Evolutionary conservation across 148 eudicot species (phyloP).

Genomic region (Suaeda aralocaspica): DNA sequence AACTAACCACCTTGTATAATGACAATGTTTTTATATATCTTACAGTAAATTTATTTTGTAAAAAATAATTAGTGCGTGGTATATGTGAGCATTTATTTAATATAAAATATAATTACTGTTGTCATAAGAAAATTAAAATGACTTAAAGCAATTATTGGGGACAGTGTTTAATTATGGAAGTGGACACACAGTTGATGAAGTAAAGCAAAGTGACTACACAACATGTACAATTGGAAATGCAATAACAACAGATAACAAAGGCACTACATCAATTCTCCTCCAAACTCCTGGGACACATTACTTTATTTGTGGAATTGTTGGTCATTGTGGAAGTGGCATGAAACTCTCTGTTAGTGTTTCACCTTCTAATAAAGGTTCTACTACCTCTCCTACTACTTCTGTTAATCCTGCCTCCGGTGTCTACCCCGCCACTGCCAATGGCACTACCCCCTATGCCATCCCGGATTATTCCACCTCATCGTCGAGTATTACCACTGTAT

Average conservation of each 20-base stretch:
- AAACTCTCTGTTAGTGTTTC: constrained; percentile 61
- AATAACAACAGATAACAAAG: constrained; percentile 55
- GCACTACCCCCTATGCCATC: constrained; percentile 20
- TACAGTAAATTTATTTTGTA: too few relatives aligned
- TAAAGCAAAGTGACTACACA: constrained; percentile 54
- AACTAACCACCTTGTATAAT: too few relatives aligned
- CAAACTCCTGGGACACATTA: constrained; percentile 63
- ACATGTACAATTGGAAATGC: constrained; percentile 59
- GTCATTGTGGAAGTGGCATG: constrained; percentile 82
- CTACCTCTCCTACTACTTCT: constrained; percentile 15
- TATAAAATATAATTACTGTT: too few relatives aligned
- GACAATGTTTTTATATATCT: too few relatives aligned
- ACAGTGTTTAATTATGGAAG: constrained; percentile 66
- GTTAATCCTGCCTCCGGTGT: constrained; percentile 9
- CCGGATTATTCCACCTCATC: constrained; percentile 33
- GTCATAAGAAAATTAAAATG: too few relatives aligned
- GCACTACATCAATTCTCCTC: constrained; percentile 58
- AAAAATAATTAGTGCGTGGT: too few relatives aligned
- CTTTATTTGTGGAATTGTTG: constrained; percentile 64
- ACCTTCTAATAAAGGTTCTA: constrained; percentile 12
- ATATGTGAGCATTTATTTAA: too few relatives aligned
- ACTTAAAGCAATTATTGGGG: neutral
- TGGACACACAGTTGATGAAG: constrained; percentile 79
- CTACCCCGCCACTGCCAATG: constrained; percentile 13
- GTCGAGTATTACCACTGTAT: constrained; percentile 4